Evolutionary conservation across 2,329 filamentous ascomycete genomes (phyloP).

Genomic region (Phoma sp.): DNA sequence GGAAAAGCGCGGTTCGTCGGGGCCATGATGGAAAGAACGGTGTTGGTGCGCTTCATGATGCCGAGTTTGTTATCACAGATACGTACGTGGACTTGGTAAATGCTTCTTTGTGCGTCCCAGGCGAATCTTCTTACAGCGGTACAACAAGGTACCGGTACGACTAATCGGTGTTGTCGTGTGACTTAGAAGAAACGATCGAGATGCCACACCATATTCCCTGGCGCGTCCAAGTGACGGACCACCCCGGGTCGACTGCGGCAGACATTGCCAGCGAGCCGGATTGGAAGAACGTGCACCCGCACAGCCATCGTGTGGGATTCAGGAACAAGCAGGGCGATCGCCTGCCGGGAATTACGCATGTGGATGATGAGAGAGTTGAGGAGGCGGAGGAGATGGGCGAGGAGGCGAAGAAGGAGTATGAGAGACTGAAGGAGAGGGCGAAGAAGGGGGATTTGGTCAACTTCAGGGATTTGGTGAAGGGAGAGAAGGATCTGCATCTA

Average conservation of each 20-base stretch:
- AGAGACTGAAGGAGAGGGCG: constrained; percentile 30
- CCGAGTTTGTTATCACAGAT: too few relatives aligned
- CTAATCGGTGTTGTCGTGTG: too few relatives aligned
- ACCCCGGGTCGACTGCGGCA: constrained; percentile 48
- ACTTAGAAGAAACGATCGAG: neutral
- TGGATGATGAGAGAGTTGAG: constrained; percentile 31
- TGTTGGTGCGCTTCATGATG: too few relatives aligned
- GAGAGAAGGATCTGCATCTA: constrained; percentile 52
- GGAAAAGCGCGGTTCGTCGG: too few relatives aligned
- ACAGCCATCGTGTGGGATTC: constrained; percentile 51
- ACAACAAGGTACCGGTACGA: too few relatives aligned
- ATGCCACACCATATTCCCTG: constrained; percentile 29
- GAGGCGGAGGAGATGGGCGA: constrained; percentile 29
- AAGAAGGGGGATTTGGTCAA: constrained; percentile 46
- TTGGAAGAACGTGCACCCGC: constrained; percentile 43
- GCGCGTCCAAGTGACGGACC: constrained; percentile 36
- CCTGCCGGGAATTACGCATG: constrained; percentile 49
- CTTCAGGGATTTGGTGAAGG: constrained; percentile 43
- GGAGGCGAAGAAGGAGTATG: constrained; percentile 33
- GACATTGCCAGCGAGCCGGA: constrained; percentile 54
- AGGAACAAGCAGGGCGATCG: constrained; percentile 45
- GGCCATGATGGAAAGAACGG: too few relatives aligned
- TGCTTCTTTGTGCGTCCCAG: neutral
- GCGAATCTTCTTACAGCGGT: neutral
- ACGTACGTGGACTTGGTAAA: too few relatives aligned